A percentile compares a stretch with the other conserved stretches of the same genome.
phyloP scores from a whole-genome alignment of 192 early-diverging fungal species.

The Diversispora eburnea region DNA sequence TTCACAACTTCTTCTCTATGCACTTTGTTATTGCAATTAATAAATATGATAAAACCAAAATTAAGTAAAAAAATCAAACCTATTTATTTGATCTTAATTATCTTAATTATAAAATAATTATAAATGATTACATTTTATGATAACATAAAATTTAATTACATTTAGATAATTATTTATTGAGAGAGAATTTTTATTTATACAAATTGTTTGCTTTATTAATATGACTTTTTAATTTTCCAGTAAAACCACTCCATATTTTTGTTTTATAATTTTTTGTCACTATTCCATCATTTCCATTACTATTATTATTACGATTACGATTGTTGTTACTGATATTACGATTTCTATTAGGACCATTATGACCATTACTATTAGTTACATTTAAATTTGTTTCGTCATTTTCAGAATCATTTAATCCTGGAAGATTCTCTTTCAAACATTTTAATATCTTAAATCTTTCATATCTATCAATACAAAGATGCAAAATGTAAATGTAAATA shows the following conservation, averaged over 20 bases:
- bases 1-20: too few relatives aligned
- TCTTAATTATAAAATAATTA: too few relatives aligned
- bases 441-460: neutral
- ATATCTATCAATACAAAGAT: neutral
- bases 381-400: neutral
- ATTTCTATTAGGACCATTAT: neutral
- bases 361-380: neutral
- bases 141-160: too few relatives aligned
- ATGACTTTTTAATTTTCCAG: neutral
- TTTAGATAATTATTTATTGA: too few relatives aligned
- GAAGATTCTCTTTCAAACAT: neutral
- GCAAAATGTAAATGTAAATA: too few relatives aligned
- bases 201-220: neutral
- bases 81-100: too few relatives aligned
- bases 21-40: too few relatives aligned
- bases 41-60: too few relatives aligned
- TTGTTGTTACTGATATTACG: neutral
- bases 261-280: neutral
- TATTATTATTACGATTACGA: neutral
- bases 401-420: neutral
- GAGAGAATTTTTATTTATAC: neutral
- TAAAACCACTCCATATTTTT: neutral
- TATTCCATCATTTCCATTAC: neutral
- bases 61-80: too few relatives aligned
- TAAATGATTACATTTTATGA: too few relatives aligned